A percentile compares a stretch with the other conserved stretches of the same genome.
Conservation (phyloP, 345 rosid species). For the Rhodamnia argentea region DNA sequence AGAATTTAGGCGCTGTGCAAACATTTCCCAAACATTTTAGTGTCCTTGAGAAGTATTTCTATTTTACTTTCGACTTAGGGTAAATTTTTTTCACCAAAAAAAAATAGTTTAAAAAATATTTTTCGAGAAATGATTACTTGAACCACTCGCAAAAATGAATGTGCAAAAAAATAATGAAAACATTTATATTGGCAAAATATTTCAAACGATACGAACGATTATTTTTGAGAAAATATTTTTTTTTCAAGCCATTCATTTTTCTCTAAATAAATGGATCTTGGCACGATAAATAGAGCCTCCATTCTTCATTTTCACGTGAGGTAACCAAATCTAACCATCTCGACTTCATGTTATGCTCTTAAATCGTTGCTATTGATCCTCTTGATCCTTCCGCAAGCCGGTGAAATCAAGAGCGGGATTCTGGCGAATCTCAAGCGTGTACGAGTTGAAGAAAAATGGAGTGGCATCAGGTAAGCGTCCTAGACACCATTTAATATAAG, state of each 20-base stretch:
- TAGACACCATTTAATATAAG: neutral
- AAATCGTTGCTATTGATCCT: neutral
- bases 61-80: neutral
- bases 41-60: neutral
- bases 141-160: too few species aligned
- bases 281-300: neutral
- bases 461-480: neutral
- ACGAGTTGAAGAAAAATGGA: neutral
- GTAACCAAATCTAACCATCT: neutral
- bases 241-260: too few species aligned
- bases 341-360: neutral
- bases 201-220: too few species aligned
- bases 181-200: too few species aligned
- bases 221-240: too few species aligned
- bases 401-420: neutral
- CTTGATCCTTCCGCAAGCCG: neutral
- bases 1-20: neutral
- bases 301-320: neutral
- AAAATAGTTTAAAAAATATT: too few species aligned
- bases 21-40: neutral
- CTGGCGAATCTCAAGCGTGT: neutral
- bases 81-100: too few species aligned
- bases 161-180: too few species aligned
- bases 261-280: too few species aligned
- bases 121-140: too few species aligned